These are phyloP conservation scores for Amauroascus verrucosus DNA, from an alignment of 2,329 filamentous ascomycete genomes.

Conservation along the genomic window DNA sequence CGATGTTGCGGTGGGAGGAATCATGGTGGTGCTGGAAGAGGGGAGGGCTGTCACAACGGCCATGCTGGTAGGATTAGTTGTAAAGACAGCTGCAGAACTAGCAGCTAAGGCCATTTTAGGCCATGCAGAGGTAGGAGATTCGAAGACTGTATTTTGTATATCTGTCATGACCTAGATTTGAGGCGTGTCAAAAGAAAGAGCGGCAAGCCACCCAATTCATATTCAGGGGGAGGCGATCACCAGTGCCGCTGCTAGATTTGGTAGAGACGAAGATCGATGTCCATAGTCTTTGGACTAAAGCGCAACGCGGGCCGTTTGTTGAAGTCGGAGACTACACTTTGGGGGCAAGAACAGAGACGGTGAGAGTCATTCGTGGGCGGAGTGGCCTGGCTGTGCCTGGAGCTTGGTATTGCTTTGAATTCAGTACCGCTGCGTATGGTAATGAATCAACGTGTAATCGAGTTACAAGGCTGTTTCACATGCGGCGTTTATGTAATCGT, in stretches of 20 bases:
- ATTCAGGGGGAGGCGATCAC: not conserved
- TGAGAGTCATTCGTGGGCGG: not conserved
- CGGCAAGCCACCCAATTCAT: not conserved
- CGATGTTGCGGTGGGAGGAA: conserved; percentile 6
- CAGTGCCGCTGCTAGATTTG: not conserved
- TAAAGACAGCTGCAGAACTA: not conserved
- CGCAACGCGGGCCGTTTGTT: not conserved
- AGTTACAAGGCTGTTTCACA: not conserved
- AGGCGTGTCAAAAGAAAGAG: not conserved
- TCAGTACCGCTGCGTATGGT: not conserved
- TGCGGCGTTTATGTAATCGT: not conserved
- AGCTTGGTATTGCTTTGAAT: conserved; percentile 3
- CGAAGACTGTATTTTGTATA: not conserved
- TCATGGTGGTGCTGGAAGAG: conserved; percentile 1
- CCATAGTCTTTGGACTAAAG: not conserved
- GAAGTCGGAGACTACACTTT: not conserved
- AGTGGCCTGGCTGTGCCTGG: not conserved
- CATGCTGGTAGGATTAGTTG: conserved; percentile 16
- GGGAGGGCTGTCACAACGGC: conserved; percentile 11
- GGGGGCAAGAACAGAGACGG: not conserved
- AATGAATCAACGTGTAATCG: not conserved
- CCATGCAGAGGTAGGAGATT: not conserved
- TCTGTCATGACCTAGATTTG: not conserved
- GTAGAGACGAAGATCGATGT: not conserved
- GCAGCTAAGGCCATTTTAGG: conserved; percentile 2